Evolutionary conservation across 139 green algal genomes (phyloP), one percentile per base, ranked within the genome.

Genomic region (Nannochloris sp.): DNA sequence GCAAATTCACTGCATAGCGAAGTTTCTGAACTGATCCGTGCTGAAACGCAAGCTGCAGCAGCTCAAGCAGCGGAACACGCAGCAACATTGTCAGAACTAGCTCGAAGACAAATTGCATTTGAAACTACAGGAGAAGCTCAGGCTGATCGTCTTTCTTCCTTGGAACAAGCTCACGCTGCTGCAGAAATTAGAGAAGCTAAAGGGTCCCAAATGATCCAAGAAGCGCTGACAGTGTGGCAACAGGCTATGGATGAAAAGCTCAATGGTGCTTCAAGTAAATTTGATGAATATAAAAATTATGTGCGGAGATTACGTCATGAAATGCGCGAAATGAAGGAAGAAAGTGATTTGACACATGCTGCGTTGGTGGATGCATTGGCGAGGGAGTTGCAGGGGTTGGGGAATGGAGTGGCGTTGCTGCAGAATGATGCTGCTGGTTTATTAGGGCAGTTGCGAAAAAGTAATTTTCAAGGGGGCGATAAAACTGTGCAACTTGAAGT

Each of bases 261-360:
- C 12, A 14, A 31, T 23, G n/a, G 14, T 15, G 6, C 32, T 23
- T 23, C 19, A 4, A 33, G 14, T 6, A 57, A 38, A n/a, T 67
- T 76, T 46, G 62, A 72, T 1, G 48, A 72, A 53, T 76, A 76
- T 54, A 55, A 54, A 8, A 48, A 32, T 1, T 76, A 76, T 38
- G 53, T 72, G 8, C 61, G 67, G 30, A 60, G 62, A 9, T 61
- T 76, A 48, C 61, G 70, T 7, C n/a, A 45, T 4, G 48, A 72
- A 33, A 31, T 76, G 37, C 47, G 34, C 36, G n/a, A 25, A 38
- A 19, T 68, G 42, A 25, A 38, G 24, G 48, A 47, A 6, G 25
- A 64, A 1, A 38, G 30, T 48, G n/a, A 47, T 15, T 23, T 14
- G 7, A 14, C 56, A 19, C 56, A 64, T 14, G 56, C 30, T 7